Evolutionary conservation across 1,284 basidiomycete genomes (phyloP).

Genomic region (Apiotrichum montevideense): DNA sequence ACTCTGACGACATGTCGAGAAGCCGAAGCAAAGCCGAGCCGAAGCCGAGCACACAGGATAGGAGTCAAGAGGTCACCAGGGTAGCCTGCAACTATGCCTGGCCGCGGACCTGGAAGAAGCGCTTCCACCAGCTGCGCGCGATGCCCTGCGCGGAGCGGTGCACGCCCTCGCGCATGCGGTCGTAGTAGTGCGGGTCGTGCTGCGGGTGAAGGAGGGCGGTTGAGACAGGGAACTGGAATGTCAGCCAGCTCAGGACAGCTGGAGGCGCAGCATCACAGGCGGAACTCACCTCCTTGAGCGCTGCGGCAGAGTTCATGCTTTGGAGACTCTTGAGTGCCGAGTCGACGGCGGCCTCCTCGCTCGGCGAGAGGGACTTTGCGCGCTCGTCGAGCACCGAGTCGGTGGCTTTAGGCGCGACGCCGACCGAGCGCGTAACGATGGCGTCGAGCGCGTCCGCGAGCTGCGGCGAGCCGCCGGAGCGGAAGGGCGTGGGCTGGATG

Average conservation of each 20-base stretch:
- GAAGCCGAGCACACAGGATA: too few relatives aligned
- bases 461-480: slow-evolving; percentile 31
- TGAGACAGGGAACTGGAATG: slow-evolving; percentile 31
- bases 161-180: slow-evolving; percentile 38
- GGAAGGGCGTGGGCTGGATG: slow-evolving; percentile 35
- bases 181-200: slow-evolving; percentile 40
- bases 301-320: slow-evolving; percentile 19
- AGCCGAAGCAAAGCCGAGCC: too few relatives aligned
- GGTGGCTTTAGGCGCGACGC: slow-evolving; percentile 11
- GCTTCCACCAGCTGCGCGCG: slow-evolving; percentile 41
- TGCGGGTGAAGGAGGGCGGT: slow-evolving; percentile 26
- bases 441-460: slow-evolving; percentile 33
- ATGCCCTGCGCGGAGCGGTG: slow-evolving; percentile 32
- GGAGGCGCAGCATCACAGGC: too few relatives aligned
- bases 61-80: too few relatives aligned
- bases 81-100: slow-evolving; percentile 18
- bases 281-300: slow-evolving; percentile 29
- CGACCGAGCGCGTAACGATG: slow-evolving; percentile 28
- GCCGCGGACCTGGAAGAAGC: slow-evolving; percentile 42
- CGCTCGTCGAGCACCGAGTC: slow-evolving; percentile 7
- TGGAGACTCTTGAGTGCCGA: slow-evolving; percentile 21
- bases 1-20: too few relatives aligned
- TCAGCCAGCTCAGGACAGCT: neutral
- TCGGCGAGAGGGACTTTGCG: neutral
- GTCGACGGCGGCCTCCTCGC: slow-evolving; percentile 16